These are phyloP conservation scores for Trichaptum fuscoviolaceum DNA, from an alignment of 768 basidiomycete genomes.

Conservation along the genomic window DNA sequence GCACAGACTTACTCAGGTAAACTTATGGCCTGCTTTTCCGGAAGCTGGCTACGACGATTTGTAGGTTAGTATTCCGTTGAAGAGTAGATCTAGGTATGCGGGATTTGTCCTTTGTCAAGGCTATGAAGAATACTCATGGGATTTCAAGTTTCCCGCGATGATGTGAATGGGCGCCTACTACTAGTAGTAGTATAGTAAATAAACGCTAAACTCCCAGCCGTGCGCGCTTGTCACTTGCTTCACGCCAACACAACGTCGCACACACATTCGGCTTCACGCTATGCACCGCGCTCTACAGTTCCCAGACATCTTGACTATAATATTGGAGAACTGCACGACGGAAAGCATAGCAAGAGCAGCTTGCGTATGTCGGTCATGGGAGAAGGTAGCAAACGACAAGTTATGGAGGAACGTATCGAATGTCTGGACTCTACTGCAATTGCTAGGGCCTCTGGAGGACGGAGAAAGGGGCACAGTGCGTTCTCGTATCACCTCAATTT, in stretches of 20 bases:
- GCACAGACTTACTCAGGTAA: too few relatives aligned
- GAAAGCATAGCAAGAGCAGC: constrained; percentile 1
- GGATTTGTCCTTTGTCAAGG: too few relatives aligned
- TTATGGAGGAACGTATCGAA: not conserved
- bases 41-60: too few relatives aligned
- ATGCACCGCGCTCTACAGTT: constrained; percentile 4
- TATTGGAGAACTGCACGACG: not conserved
- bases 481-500: not conserved
- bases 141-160: too few relatives aligned
- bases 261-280: not conserved
- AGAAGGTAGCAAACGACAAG: not conserved
- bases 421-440: not conserved
- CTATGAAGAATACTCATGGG: too few relatives aligned
- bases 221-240: not conserved
- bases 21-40: too few relatives aligned
- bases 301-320: not conserved
- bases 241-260: not conserved
- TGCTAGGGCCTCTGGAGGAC: constrained; percentile 1
- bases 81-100: too few relatives aligned
- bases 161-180: not conserved
- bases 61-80: too few relatives aligned
- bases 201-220: not conserved
- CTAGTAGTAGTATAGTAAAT: too few relatives aligned
- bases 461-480: not conserved
- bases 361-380: not conserved